Percentiles rank a stretch among this genome's conserved stretches.
phyloP scores from a whole-genome alignment of 164 flowering plant genomes.

The Santalum album region DNA sequence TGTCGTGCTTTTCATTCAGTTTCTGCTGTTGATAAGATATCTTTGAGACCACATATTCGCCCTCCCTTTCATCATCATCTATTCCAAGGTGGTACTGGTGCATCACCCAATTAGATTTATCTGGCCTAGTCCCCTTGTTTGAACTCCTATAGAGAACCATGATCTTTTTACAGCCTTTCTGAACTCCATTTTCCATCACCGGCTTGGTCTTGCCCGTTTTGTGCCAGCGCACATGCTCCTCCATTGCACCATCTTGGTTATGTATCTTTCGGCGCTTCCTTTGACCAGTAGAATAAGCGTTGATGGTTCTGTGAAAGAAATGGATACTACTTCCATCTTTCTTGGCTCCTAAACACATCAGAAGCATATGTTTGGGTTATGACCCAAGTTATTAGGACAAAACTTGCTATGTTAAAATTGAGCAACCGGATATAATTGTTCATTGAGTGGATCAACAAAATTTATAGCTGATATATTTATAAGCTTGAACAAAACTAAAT shows the following conservation, averaged over 20 bases:
- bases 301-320: slow-evolving; percentile 65
- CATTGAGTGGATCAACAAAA: too few relatives aligned
- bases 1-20: slow-evolving; percentile 23
- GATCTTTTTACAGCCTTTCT: slow-evolving; percentile 80
- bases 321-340: slow-evolving; percentile 75
- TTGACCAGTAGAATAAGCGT: slow-evolving; percentile 83
- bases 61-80: slow-evolving; percentile 65
- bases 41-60: slow-evolving; percentile 73
- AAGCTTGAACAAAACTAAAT: too few relatives aligned
- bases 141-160: slow-evolving; percentile 76
- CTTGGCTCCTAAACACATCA: slow-evolving; percentile 53
- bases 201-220: slow-evolving; percentile 86
- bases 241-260: slow-evolving; percentile 12
- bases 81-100: slow-evolving; percentile 92
- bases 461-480: too few relatives aligned
- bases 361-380: background rate
- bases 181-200: slow-evolving; percentile 56
- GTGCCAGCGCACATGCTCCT: slow-evolving; percentile 82
- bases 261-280: slow-evolving; percentile 82
- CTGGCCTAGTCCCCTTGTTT: slow-evolving; percentile 55
- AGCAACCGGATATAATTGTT: too few relatives aligned
- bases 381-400: background rate
- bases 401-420: too few relatives aligned
- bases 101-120: slow-evolving; percentile 83
- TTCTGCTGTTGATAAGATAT: slow-evolving; percentile 58